Evolutionary conservation across 2,329 filamentous ascomycete species (phyloP).

Genomic region (Stemphylium beticola): DNA sequence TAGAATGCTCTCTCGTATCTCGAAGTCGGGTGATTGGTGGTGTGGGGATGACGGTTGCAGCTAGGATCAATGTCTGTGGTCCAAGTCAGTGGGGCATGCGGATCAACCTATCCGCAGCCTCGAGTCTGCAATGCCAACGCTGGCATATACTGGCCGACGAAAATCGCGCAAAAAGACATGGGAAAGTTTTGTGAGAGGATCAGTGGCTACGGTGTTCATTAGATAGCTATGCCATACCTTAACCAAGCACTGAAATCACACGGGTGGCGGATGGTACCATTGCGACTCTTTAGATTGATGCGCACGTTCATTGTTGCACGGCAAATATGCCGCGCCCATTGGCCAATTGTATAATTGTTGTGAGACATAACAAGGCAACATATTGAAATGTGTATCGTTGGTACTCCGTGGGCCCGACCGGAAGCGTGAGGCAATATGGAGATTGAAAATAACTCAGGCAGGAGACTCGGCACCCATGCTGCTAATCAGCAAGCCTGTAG

Average conservation of each 20-base stretch:
- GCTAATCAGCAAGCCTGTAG: conserved; percentile 34
- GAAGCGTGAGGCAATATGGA: background rate
- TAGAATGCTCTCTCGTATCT: background rate
- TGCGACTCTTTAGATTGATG: background rate
- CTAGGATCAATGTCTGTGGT: background rate
- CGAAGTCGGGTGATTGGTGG: background rate
- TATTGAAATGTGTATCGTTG: background rate
- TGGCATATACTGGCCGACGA: background rate
- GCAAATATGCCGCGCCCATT: background rate
- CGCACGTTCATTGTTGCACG: background rate
- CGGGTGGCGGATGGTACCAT: background rate
- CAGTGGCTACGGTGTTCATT: background rate
- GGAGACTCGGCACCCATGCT: background rate
- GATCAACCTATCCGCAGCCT: background rate
- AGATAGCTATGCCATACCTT: background rate
- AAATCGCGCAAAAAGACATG: background rate
- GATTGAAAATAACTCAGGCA: background rate
- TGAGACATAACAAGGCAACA: background rate
- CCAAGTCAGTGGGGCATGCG: background rate
- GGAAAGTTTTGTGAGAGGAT: background rate
- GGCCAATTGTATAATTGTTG: background rate
- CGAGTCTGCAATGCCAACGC: background rate
- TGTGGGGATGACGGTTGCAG: background rate
- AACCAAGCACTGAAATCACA: background rate
- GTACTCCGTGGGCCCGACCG: conserved; percentile 1